Percentiles rank a stretch among this genome's conserved stretches.
phyloP scores from a whole-genome alignment of 345 rosid genomes.

The Adansonia digitata region DNA sequence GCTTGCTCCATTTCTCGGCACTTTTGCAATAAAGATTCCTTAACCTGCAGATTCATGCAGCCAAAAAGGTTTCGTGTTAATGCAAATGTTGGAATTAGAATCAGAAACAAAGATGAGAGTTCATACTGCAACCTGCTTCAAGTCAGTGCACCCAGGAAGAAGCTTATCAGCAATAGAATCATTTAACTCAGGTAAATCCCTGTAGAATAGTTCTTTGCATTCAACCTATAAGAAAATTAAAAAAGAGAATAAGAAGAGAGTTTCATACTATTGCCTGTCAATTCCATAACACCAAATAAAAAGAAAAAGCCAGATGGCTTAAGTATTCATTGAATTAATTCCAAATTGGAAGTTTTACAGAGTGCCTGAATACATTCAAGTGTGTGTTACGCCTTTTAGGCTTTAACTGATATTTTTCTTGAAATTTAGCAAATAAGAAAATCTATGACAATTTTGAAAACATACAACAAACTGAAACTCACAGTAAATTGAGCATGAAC shows the following conservation, averaged over 20 bases:
- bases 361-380: background rate
- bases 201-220: constrained; percentile 77
- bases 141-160: constrained; percentile 70
- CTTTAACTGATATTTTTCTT: background rate
- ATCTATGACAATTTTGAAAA: background rate
- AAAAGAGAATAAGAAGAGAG: background rate
- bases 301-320: background rate
- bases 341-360: background rate
- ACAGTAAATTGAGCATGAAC: constrained; percentile 85
- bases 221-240: constrained; percentile 49
- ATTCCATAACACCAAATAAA: background rate
- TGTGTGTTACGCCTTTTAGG: background rate
- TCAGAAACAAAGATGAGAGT: constrained; percentile 1
- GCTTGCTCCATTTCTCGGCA: constrained; percentile 71
- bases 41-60: constrained; percentile 50
- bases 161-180: constrained; percentile 84
- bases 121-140: constrained; percentile 51
- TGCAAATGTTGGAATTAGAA: background rate
- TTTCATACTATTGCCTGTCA: background rate
- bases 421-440: background rate
- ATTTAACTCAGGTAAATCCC: constrained; percentile 73
- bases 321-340: background rate
- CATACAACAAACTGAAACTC: constrained; percentile 30
- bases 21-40: constrained; percentile 58
- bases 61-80: background rate